A percentile compares a stretch with the other conserved stretches of the same genome.
phyloP scores from a whole-genome alignment of 2,329 filamentous ascomycete genomes.

The Aspergillus ochraceoroseus region DNA sequence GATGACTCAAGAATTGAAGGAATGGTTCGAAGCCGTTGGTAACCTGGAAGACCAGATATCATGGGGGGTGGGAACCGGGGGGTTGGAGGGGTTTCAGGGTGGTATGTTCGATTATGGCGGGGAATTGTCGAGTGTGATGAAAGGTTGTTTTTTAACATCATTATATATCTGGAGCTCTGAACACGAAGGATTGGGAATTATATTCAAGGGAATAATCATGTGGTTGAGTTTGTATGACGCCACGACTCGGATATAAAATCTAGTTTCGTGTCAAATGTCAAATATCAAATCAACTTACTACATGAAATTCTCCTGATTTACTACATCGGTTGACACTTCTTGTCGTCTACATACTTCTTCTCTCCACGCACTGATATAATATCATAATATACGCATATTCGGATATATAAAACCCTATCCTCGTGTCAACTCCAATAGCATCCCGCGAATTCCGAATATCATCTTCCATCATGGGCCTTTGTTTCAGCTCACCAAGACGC shows the following conservation, averaged over 20 bases:
- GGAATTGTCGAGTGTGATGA: slow-evolving; percentile 55
- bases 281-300: too few species aligned
- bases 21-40: slow-evolving; percentile 59
- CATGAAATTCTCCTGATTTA: too few species aligned
- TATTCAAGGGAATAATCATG: too few species aligned
- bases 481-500: slow-evolving; percentile 2
- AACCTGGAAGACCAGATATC: slow-evolving; percentile 46
- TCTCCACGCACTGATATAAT: neutral
- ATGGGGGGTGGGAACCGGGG: slow-evolving; percentile 32
- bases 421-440: too few species aligned
- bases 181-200: too few species aligned
- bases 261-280: too few species aligned
- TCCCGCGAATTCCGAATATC: too few species aligned
- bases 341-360: neutral
- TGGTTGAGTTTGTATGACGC: neutral
- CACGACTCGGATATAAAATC: neutral
- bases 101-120: slow-evolving; percentile 51
- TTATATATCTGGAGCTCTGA: too few species aligned
- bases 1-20: slow-evolving; percentile 55
- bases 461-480: slow-evolving; percentile 4
- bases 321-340: too few species aligned
- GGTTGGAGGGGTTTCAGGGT: slow-evolving; percentile 22
- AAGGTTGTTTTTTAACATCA: slow-evolving; percentile 41
- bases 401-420: too few species aligned
- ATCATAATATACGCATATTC: neutral